phyloP scores from a whole-genome alignment of 164 flowering plant species.

The Liriodendron chinense region DNA sequence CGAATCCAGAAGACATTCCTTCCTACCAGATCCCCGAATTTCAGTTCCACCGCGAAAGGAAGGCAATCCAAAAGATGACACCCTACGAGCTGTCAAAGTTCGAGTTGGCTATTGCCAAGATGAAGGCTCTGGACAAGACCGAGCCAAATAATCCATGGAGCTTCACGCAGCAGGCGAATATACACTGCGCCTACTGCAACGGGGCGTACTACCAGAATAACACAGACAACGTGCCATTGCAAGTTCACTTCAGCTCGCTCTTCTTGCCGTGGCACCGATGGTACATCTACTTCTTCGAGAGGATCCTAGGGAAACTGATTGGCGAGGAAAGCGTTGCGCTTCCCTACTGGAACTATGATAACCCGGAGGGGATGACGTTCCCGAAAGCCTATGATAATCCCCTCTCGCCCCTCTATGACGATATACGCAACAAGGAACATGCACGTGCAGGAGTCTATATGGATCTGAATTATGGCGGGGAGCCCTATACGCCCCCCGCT shows the following conservation, averaged over 20 bases:
- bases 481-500: too few relatives aligned
- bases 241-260: conserved; percentile 3
- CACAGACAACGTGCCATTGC: background rate
- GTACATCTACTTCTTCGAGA: conserved; percentile 12
- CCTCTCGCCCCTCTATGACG: conserved; percentile 6
- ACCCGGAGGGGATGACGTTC: conserved; percentile 1
- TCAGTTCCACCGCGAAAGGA: conserved; percentile 7
- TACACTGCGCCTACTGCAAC: conserved; percentile 12
- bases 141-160: conserved; percentile 6
- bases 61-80: background rate
- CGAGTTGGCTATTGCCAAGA: background rate
- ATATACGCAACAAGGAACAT: conserved; percentile 4
- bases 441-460: too few relatives aligned
- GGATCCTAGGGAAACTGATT: conserved; percentile 11
- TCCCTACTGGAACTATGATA: conserved; percentile 13
- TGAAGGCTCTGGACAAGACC: background rate
- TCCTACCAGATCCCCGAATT: too few relatives aligned
- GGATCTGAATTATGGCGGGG: too few relatives aligned
- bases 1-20: too few relatives aligned
- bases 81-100: background rate
- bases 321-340: conserved; percentile 9
- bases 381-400: background rate
- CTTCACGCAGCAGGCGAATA: conserved; percentile 6
- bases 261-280: conserved; percentile 14
- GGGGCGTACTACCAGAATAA: conserved; percentile 14